Evolutionary conservation across 129 eudicot genomes (phyloP).

Genomic region (Erigeron canadensis): DNA sequence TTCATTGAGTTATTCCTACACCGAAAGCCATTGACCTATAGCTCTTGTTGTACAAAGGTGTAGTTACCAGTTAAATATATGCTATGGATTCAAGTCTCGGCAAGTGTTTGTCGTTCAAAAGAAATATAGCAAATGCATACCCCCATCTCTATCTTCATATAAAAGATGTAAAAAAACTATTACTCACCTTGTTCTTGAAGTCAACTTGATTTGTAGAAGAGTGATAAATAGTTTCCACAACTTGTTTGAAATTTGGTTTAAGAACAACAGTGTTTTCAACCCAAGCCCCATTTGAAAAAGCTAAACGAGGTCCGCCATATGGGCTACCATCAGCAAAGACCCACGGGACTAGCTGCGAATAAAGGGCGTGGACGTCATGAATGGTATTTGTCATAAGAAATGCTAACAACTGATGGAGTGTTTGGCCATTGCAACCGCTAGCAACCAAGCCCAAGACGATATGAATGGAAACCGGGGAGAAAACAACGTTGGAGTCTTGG

Average conservation of each 20-base stretch:
- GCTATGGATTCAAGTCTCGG: neutral
- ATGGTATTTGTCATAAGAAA: slow-evolving; percentile 49
- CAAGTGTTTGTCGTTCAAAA: neutral
- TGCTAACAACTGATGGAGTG: slow-evolving; percentile 52
- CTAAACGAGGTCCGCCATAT: slow-evolving; percentile 56
- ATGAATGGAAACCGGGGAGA: slow-evolving; percentile 77
- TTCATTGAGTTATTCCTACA: no score
- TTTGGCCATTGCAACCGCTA: slow-evolving; percentile 58
- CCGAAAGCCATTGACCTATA: no score
- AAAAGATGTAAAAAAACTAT: neutral
- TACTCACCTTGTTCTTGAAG: slow-evolving; percentile 56
- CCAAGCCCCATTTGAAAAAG: slow-evolving; percentile 64
- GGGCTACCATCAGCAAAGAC: slow-evolving; percentile 52
- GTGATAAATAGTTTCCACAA: slow-evolving; percentile 46
- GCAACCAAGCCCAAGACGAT: slow-evolving; percentile 54
- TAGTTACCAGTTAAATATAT: no score
- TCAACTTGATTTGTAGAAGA: slow-evolving; percentile 55
- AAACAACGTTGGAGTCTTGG: slow-evolving; percentile 48
- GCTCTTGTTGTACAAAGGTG: no score
- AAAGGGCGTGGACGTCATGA: slow-evolving; percentile 48
- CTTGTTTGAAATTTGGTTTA: slow-evolving; percentile 41
- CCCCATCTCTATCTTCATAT: neutral
- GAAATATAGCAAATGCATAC: no score
- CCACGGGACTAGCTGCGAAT: slow-evolving; percentile 41
- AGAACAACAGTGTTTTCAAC: slow-evolving; percentile 45